Evolutionary conservation across 139 green algal genomes (phyloP), one percentile per base, ranked within the genome.

Genomic region (Chlamydomonas sp.): DNA sequence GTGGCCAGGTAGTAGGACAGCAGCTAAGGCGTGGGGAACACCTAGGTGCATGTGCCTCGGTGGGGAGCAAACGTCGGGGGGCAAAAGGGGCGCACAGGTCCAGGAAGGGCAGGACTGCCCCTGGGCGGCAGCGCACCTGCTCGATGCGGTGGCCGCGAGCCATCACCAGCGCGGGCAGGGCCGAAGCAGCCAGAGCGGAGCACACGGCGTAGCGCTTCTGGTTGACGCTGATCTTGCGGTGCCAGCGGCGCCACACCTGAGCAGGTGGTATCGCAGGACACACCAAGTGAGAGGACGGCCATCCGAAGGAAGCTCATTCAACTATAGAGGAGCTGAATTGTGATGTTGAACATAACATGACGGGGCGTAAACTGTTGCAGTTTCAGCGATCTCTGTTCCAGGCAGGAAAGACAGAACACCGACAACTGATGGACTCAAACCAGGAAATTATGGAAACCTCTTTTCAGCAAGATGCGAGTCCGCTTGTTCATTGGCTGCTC

Each of bases 151-250:
- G 98, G 78, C 98, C 98, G 85, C 97, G 96, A 5, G 98, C 98
- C 94, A 99, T 95, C 31, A 99, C 96, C 79, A 99, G 93, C 15
- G 98, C 91, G 71, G 98, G 98, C 85, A 99, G 88, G 6, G 97
- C 98, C 16, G 96, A 98, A 62, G 98, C 98, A 20, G 98, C 98
- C 64, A 99, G 92, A 15, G 98, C 98, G 58, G 96, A 99, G 74
- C 92, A 96, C 49, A 99, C 95, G 64, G 98, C 98, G 86, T 98
- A 98, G 80, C 98, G 96, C 96, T 99, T 99, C 94, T 98, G 95
- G 93, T 98, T 98, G 80, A 99, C 87, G 95, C 99, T 99, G 88
- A 99, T 92, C 95, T 99, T 99, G 61, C 98, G 90, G 96, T 99
- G 98, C 98, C 98, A 99, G 74, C 96, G 92, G 84, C 98, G 92